Evolutionary conservation across 345 rosid species (phyloP).

Genomic region (Capsella bursapastoris): DNA sequence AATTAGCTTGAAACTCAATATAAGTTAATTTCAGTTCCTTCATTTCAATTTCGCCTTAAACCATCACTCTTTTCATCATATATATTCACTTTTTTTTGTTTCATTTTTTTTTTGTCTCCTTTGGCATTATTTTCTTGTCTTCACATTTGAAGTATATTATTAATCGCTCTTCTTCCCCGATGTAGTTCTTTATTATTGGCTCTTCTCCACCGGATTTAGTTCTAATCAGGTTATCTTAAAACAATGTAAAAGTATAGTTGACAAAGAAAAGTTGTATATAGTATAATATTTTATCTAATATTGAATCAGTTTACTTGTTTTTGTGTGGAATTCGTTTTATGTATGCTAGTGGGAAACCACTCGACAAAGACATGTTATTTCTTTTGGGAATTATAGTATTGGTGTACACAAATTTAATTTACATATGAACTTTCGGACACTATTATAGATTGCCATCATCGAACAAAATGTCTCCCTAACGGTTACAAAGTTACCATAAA

Average conservation of each 20-base stretch:
- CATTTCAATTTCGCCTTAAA: not conserved
- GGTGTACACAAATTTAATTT: not conserved
- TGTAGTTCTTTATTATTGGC: not conserved
- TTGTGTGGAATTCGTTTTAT: conserved; percentile 13
- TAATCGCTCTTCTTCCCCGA: not conserved
- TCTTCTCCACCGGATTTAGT: not conserved
- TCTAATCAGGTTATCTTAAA: not conserved
- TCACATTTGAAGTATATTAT: not conserved
- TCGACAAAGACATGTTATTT: not conserved
- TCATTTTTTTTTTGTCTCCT: not conserved
- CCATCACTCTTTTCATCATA: no score
- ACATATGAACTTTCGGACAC: not conserved
- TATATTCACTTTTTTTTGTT: not conserved
- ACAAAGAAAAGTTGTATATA: not conserved
- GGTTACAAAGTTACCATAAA: conserved; percentile 45
- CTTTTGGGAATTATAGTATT: conserved; percentile 2
- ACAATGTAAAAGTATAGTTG: not conserved
- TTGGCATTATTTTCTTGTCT: not conserved
- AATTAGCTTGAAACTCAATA: conserved; percentile 3
- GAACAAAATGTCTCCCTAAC: not conserved
- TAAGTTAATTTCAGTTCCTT: not conserved
- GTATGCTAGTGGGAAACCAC: not conserved
- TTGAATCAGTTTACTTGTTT: not conserved
- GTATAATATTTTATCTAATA: not conserved
- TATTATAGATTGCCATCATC: not conserved